Evolutionary conservation across 257 asterid species (phyloP).

Genomic region (Ehretia macrophylla): DNA sequence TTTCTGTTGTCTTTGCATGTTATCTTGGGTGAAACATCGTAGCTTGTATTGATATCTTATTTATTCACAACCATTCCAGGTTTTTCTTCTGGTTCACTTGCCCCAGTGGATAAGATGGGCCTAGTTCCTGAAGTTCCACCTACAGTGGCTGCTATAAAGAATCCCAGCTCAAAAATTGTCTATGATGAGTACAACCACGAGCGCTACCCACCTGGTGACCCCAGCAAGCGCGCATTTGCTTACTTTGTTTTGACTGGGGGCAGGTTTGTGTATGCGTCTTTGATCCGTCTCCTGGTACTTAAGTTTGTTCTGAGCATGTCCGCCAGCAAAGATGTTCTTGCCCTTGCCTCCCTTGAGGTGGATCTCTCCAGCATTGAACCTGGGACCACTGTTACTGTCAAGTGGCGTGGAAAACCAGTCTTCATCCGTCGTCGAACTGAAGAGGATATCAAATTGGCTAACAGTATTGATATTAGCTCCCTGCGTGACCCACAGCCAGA

Average conservation of each 20-base stretch:
- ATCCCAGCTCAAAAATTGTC: constrained; percentile 57
- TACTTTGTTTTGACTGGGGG: constrained; percentile 78
- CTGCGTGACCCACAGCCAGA: constrained; percentile 80
- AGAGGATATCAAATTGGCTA: constrained; percentile 65
- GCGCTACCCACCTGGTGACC: constrained; percentile 75
- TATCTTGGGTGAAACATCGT: background rate
- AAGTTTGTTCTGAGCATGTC: constrained; percentile 84
- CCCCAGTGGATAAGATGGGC: constrained; percentile 29
- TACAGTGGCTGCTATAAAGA: constrained; percentile 65
- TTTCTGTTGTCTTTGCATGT: background rate
- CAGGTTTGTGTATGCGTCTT: constrained; percentile 72
- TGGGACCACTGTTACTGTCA: constrained; percentile 76
- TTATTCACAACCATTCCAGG: constrained; percentile 30
- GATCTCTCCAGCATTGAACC: constrained; percentile 78
- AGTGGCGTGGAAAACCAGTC: constrained; percentile 93
- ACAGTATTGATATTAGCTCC: constrained; percentile 53
- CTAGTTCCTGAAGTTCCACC: constrained; percentile 39
- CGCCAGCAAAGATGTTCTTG: constrained; percentile 84
- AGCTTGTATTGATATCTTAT: background rate
- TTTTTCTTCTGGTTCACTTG: constrained; percentile 41
- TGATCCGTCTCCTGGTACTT: constrained; percentile 75
- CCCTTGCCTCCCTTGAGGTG: constrained; percentile 81
- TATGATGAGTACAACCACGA: constrained; percentile 78
- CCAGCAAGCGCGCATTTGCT: constrained; percentile 82
- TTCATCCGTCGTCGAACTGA: constrained; percentile 76